Conservation (phyloP, 2,329 filamentous ascomycete species). For the Lachnellula cervina region DNA sequence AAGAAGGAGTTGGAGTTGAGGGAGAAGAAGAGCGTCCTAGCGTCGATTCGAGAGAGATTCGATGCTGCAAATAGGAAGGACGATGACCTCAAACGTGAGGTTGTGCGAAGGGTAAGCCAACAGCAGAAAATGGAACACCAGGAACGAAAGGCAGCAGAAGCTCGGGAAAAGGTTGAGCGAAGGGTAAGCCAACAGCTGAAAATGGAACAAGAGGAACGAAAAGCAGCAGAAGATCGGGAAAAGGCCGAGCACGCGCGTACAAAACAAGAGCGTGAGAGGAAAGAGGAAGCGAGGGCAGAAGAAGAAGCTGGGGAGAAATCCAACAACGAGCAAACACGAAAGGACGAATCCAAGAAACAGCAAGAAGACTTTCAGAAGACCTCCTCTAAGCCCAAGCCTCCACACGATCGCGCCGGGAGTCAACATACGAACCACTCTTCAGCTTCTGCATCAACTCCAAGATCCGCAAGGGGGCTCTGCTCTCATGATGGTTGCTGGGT, state of each 20-base stretch:
- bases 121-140: background rate
- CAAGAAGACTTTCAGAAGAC: background rate
- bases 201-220: constrained; percentile 5
- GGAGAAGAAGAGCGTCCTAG: constrained; percentile 4
- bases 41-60: constrained; percentile 3
- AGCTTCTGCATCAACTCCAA: background rate
- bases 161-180: constrained; percentile 8
- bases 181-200: background rate
- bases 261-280: constrained; percentile 8
- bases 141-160: constrained; percentile 10
- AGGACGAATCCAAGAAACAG: constrained; percentile 6
- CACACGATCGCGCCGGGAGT: background rate
- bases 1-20: constrained; percentile 19
- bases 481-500: constrained; percentile 20
- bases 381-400: background rate
- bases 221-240: constrained; percentile 11
- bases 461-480: constrained; percentile 3
- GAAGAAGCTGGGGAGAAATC: constrained; percentile 10
- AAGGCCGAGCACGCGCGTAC: constrained; percentile 10
- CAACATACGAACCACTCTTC: background rate
- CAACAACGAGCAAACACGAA: constrained; percentile 10
- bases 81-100: constrained; percentile 6
- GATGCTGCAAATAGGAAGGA: constrained; percentile 12
- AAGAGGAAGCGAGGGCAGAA: constrained; percentile 1
- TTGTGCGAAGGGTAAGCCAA: background rate